Evolutionary conservation across 2,329 filamentous ascomycete species (phyloP).

Genomic region (Monilinia aucupariae): DNA sequence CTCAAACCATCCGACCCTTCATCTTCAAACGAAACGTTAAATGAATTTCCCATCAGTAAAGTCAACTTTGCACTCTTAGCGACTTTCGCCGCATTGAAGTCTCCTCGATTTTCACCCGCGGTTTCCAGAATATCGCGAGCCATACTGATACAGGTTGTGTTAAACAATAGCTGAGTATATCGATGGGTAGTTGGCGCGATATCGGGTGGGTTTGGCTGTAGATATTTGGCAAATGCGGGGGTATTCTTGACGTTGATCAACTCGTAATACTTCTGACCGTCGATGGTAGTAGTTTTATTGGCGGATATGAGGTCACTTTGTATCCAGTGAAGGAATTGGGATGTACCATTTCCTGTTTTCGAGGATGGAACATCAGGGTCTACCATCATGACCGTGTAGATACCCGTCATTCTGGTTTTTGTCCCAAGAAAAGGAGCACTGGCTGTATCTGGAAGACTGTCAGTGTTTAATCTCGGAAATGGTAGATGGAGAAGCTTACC

Average conservation of each 20-base stretch:
- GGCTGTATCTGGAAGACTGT: conserved; percentile 20
- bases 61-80: conserved; percentile 8
- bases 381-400: conserved; percentile 33
- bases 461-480: conserved; percentile 8
- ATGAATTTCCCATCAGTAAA: conserved; percentile 19
- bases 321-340: conserved; percentile 33
- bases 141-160: conserved; percentile 23
- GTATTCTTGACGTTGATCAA: conserved; percentile 25
- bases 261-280: conserved; percentile 25
- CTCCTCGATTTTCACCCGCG: background rate
- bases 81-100: conserved; percentile 13
- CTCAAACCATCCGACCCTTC: background rate
- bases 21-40: conserved; percentile 18
- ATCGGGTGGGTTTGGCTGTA: conserved; percentile 28
- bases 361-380: conserved; percentile 30
- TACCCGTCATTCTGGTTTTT: conserved; percentile 22
- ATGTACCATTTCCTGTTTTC: conserved; percentile 21
- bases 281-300: conserved; percentile 24
- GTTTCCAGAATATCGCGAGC: conserved; percentile 6
- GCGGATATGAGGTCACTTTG: conserved; percentile 29
- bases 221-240: conserved; percentile 26
- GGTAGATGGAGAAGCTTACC: conserved; percentile 16
- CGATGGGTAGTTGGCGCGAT: conserved; percentile 27
- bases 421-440: conserved; percentile 27
- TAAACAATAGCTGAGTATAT: conserved; percentile 30